A percentile compares a stretch with the other conserved stretches of the same genome.
phyloP scores from a whole-genome alignment of 371 early-diverging fungal species.

The Choanephora cucurbitarum region DNA sequence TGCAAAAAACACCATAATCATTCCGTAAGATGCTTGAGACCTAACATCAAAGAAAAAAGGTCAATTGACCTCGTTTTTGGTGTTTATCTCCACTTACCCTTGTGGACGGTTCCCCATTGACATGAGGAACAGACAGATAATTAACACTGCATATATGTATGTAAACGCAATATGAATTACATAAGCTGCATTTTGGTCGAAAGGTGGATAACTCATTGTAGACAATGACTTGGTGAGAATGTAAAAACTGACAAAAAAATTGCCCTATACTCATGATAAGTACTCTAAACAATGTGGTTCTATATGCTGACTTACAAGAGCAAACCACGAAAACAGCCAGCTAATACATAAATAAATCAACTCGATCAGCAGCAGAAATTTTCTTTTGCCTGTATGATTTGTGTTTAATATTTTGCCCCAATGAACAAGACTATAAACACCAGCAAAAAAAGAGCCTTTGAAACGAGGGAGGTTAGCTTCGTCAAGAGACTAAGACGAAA shows the following conservation, averaged over 20 bases:
- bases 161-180: conserved; percentile 52
- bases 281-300: neutral
- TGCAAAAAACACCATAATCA: conserved; percentile 57
- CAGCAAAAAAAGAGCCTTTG: conserved; percentile 88
- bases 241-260: conserved; percentile 76
- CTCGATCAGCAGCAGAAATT: conserved; percentile 67
- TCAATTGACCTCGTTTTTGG: neutral
- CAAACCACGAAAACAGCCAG: conserved; percentile 79
- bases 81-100: too few species aligned
- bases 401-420: conserved; percentile 77
- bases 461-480: conserved; percentile 55
- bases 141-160: conserved; percentile 55
- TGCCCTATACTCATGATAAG: conserved; percentile 48
- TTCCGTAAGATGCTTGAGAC: conserved; percentile 42
- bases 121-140: conserved; percentile 64
- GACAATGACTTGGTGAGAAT: conserved; percentile 55
- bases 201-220: conserved; percentile 44
- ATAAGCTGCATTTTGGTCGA: conserved; percentile 40
- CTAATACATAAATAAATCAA: conserved; percentile 71
- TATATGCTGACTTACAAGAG: conserved; percentile 46
- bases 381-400: conserved; percentile 65
- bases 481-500: too few species aligned
- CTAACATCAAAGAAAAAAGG: conserved; percentile 10
- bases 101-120: conserved; percentile 85
- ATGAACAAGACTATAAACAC: conserved; percentile 81